Conservation (phyloP, 2,329 filamentous ascomycete species). For the Colletotrichum sp. region DNA sequence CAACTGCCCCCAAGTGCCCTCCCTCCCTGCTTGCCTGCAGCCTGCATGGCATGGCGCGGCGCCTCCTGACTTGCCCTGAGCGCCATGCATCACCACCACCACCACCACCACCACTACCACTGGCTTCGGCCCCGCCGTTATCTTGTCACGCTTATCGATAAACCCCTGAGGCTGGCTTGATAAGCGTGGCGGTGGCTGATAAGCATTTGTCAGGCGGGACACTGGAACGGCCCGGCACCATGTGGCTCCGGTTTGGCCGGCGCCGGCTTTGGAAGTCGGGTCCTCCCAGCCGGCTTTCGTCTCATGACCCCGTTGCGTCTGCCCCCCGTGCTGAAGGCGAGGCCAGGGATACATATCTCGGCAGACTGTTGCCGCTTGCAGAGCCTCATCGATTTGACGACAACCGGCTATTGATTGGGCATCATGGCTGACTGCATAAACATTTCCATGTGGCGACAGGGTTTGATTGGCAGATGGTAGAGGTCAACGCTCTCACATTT, state of each 20-base stretch:
- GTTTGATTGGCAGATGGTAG: neutral
- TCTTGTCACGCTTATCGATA: conserved; percentile 7
- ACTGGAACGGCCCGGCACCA: neutral
- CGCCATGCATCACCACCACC: neutral
- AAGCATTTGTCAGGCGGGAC: conserved; percentile 10
- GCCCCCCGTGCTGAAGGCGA: neutral
- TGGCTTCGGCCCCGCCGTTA: neutral
- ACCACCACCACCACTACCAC: neutral
- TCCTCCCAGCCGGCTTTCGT: neutral
- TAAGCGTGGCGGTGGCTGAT: neutral
- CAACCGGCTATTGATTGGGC: neutral
- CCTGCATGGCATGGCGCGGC: neutral
- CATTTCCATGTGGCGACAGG: neutral
- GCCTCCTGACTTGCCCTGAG: conserved; percentile 11
- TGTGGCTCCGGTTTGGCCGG: conserved; percentile 8
- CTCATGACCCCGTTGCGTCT: neutral
- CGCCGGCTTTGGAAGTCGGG: neutral
- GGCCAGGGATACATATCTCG: neutral
- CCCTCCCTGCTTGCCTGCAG: neutral
- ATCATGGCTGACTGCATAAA: neutral
- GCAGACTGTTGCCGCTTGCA: neutral
- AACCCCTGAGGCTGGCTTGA: neutral
- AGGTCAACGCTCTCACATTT: neutral
- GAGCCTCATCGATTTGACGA: neutral
- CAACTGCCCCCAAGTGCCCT: neutral